Conservation (phyloP, 371 early-diverging fungal genomes). For the Haplosporangium sp. region DNA sequence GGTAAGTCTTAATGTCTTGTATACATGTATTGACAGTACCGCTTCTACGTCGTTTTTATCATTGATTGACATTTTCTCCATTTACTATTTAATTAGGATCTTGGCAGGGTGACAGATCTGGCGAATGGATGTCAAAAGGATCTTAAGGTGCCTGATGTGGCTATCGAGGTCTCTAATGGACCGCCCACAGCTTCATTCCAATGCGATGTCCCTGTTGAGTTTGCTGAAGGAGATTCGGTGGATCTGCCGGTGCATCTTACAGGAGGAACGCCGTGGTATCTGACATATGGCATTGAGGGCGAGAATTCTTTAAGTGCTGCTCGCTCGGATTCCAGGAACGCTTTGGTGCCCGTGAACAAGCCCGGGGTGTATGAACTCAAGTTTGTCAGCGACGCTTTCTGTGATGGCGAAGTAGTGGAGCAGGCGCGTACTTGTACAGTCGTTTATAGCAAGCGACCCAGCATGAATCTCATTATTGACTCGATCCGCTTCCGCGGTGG, state of each 20-base stretch:
- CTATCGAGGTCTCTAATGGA: slow-evolving; percentile 37
- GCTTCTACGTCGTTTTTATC: no score
- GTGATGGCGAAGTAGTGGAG: slow-evolving; percentile 39
- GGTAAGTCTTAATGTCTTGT: slow-evolving; percentile 3
- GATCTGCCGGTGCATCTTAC: slow-evolving; percentile 43
- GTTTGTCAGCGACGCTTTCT: slow-evolving; percentile 38
- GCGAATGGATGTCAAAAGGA: slow-evolving; percentile 45
- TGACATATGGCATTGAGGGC: slow-evolving; percentile 36
- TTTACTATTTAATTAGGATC: slow-evolving; percentile 11
- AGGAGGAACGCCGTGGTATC: slow-evolving; percentile 42
- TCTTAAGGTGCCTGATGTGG: slow-evolving; percentile 38
- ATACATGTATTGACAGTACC: no score
- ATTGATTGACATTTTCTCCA: no score
- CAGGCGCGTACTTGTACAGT: slow-evolving; percentile 38
- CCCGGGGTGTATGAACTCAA: slow-evolving; percentile 35
- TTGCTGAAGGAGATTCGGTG: slow-evolving; percentile 34
- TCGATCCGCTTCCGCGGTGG: slow-evolving; percentile 52
- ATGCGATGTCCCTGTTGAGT: slow-evolving; percentile 33
- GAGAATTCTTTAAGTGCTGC: background rate
- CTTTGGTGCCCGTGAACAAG: slow-evolving; percentile 25
- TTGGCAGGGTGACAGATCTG: slow-evolving; percentile 41
- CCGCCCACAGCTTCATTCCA: slow-evolving; percentile 49
- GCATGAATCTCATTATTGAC: slow-evolving; percentile 49
- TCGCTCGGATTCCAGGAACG: slow-evolving; percentile 30
- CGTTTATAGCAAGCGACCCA: slow-evolving; percentile 38